Conservation (phyloP, 164 flowering plant species). For the Annona squamosa region DNA sequence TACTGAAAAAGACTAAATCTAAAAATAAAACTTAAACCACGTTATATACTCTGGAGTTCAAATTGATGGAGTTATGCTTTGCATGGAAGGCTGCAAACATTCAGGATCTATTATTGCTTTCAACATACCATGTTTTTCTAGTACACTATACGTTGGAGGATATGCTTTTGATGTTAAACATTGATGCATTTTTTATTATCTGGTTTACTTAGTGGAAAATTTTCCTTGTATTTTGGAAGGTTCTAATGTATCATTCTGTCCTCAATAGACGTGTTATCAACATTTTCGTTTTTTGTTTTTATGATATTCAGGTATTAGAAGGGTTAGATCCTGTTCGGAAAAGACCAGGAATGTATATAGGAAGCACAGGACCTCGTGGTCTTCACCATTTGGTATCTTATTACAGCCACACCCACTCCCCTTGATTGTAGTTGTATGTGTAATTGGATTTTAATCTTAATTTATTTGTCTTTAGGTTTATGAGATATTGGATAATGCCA, state of each 20-base stretch:
- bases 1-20: no score
- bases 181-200: not conserved
- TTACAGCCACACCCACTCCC: not conserved
- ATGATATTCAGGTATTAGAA: slow-evolving; percentile 62
- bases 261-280: not conserved
- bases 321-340: slow-evolving; percentile 94
- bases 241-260: not conserved
- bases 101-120: no score
- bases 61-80: no score
- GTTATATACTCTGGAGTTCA: no score
- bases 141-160: not conserved
- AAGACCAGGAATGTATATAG: slow-evolving; percentile 98
- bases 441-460: not conserved
- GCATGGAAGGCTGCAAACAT: no score
- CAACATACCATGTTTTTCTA: not conserved
- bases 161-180: not conserved
- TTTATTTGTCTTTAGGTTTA: slow-evolving; percentile 53
- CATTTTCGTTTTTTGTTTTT: slow-evolving; percentile 3
- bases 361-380: slow-evolving; percentile 95
- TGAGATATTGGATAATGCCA: slow-evolving; percentile 93
- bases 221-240: not conserved
- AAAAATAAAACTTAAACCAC: no score
- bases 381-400: slow-evolving; percentile 83
- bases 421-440: not conserved
- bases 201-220: not conserved